These are phyloP conservation scores for Saccharum hybrid DNA, from an alignment of 202 grass and related monocot species.

Conservation along the genomic window DNA sequence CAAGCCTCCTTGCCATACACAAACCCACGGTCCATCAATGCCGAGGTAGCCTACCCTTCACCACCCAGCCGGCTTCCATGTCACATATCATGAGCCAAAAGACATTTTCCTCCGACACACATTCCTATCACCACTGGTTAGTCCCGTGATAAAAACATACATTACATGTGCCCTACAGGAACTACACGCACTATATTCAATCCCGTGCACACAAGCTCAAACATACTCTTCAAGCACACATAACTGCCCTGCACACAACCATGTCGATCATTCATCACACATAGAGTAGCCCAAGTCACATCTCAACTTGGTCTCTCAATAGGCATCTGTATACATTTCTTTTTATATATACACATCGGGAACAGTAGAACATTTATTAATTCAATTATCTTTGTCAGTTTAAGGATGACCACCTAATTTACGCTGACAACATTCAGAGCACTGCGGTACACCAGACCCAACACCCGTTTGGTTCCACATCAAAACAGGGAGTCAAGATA, in stretches of 20 bases:
- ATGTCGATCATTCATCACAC: background rate
- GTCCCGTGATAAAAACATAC: too few relatives aligned
- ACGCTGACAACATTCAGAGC: constrained; percentile 38
- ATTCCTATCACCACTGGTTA: too few relatives aligned
- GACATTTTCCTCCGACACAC: too few relatives aligned
- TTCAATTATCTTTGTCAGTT: constrained; percentile 47
- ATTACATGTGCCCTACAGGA: too few relatives aligned
- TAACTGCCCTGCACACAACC: background rate
- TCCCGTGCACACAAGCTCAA: background rate
- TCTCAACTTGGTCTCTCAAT: background rate
- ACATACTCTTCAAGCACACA: background rate
- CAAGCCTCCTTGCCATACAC: too few relatives aligned
- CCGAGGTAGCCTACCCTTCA: too few relatives aligned
- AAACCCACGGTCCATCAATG: too few relatives aligned
- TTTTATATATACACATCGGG: constrained; percentile 57
- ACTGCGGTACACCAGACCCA: constrained; percentile 35
- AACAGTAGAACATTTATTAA: constrained; percentile 56
- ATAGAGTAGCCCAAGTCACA: background rate
- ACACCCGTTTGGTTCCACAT: constrained; percentile 30
- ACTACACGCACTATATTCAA: too few relatives aligned
- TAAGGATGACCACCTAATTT: constrained; percentile 45
- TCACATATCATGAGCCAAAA: too few relatives aligned
- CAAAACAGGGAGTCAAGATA: constrained; percentile 78
- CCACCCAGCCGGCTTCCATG: too few relatives aligned
- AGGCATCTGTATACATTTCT: constrained; percentile 54